phyloP scores from a whole-genome alignment of 1,284 basidiomycete genomes.

The Phylloporus sp. region DNA sequence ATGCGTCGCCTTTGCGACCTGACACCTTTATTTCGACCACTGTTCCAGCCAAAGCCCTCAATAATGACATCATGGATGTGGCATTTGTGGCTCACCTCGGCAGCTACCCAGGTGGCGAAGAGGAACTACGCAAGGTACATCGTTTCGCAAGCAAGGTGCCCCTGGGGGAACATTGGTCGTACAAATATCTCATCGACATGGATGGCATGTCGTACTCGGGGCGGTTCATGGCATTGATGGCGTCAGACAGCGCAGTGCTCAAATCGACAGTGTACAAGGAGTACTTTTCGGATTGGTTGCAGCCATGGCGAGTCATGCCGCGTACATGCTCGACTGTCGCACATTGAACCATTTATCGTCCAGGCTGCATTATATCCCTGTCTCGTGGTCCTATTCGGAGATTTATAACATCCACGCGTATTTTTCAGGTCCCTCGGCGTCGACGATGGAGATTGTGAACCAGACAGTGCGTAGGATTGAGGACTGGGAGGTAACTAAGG shows the following conservation, averaged over 20 bases:
- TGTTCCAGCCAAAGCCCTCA: slow-evolving; percentile 68
- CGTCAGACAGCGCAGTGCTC: slow-evolving; percentile 86
- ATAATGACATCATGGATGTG: slow-evolving; percentile 85
- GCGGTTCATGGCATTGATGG: slow-evolving; percentile 85
- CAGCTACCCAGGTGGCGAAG: slow-evolving; percentile 81
- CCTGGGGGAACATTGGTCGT: slow-evolving; percentile 86
- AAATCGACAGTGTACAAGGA: slow-evolving; percentile 92
- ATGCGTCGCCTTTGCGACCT: slow-evolving; percentile 70
- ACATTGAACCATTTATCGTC: no score
- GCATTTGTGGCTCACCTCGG: slow-evolving; percentile 85
- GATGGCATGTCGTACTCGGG: slow-evolving; percentile 96
- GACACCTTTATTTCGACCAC: slow-evolving; percentile 62
- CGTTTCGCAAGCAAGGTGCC: slow-evolving; percentile 80
- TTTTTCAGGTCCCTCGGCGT: slow-evolving; percentile 80
- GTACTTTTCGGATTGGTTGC: slow-evolving; percentile 85
- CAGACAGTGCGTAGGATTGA: slow-evolving; percentile 24
- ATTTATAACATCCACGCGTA: slow-evolving; percentile 91
- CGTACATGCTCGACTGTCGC: no score
- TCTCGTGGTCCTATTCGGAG: slow-evolving; percentile 85
- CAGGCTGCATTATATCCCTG: slow-evolving; percentile 90
- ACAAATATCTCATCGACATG: slow-evolving; percentile 91
- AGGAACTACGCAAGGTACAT: slow-evolving; percentile 68
- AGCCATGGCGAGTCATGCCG: slow-evolving; percentile 67
- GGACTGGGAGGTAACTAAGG: slow-evolving; percentile 39
- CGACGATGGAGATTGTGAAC: slow-evolving; percentile 61